Evolutionary conservation across 164 flowering plant genomes (phyloP).

Genomic region (Vitis riparia): DNA sequence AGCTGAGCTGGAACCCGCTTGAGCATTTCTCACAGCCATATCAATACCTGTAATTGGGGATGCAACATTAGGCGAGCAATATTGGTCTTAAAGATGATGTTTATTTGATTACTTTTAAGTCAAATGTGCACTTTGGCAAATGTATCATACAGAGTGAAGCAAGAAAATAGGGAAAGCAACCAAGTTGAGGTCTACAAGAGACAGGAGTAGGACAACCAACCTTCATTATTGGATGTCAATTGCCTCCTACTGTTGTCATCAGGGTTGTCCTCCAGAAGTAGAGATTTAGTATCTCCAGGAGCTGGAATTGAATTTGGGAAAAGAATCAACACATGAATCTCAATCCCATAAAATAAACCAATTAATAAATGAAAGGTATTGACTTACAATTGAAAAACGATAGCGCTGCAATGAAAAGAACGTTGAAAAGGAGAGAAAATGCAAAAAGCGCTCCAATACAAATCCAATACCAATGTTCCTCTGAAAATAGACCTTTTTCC

Average conservation of each 20-base stretch:
- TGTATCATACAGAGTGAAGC: too few relatives aligned
- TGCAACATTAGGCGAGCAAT: background rate
- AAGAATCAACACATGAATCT: too few relatives aligned
- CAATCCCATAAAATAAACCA: too few relatives aligned
- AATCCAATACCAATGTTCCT: conserved; percentile 57
- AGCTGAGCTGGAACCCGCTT: conserved; percentile 9
- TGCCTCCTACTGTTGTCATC: conserved; percentile 16
- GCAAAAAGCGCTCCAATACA: conserved; percentile 51
- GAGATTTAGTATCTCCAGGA: conserved; percentile 30
- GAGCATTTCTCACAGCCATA: background rate
- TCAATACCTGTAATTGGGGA: conserved; percentile 18
- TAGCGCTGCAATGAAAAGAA: conserved; percentile 48
- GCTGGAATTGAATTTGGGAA: conserved; percentile 26
- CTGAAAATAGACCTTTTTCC: conserved; percentile 43
- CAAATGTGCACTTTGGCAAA: too few relatives aligned
- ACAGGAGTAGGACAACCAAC: conserved; percentile 5
- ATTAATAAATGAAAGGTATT: background rate
- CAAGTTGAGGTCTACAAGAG: background rate
- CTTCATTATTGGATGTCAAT: conserved; percentile 14
- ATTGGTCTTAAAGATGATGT: too few relatives aligned
- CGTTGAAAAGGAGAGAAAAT: conserved; percentile 53
- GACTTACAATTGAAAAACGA: conserved; percentile 50
- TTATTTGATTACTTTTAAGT: too few relatives aligned
- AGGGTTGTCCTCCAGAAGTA: conserved; percentile 1
- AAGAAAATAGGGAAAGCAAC: too few relatives aligned